Evolutionary conservation across 306 rosid genomes (phyloP).

Genomic region (Malus asiatica): DNA sequence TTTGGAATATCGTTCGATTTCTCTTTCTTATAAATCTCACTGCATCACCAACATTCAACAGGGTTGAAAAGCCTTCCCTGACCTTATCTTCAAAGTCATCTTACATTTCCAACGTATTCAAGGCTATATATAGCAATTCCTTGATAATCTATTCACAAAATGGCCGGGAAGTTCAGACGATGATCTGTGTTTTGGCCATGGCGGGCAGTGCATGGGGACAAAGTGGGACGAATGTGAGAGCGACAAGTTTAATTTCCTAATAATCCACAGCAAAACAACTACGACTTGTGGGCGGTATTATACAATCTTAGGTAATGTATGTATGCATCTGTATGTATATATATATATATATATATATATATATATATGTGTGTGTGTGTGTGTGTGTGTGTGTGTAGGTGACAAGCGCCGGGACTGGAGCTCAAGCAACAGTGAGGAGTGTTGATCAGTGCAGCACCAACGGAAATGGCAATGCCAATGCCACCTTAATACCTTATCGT

Average conservation of each 20-base stretch:
- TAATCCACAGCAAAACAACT: constrained; percentile 46
- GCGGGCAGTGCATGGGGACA: constrained; percentile 28
- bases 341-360: too few species aligned
- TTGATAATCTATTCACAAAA: background rate
- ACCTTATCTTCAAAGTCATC: background rate
- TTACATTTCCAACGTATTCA: background rate
- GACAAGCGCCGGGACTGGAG: constrained; percentile 38
- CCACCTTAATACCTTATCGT: constrained; percentile 30
- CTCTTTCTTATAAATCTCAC: too few species aligned
- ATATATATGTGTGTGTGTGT: too few species aligned
- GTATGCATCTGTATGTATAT: too few species aligned
- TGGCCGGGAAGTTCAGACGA: constrained; percentile 12
- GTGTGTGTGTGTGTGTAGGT: constrained; percentile 24
- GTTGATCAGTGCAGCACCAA: constrained; percentile 53
- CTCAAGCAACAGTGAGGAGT: constrained; percentile 38
- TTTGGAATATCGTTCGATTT: too few species aligned
- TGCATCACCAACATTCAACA: background rate
- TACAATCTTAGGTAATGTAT: too few species aligned
- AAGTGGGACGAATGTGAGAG: constrained; percentile 50
- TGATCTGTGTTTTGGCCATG: background rate
- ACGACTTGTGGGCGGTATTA: constrained; percentile 46
- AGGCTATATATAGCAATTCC: background rate
- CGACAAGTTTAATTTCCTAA: constrained; percentile 33
- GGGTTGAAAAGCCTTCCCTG: background rate
- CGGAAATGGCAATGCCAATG: constrained; percentile 42